These are phyloP conservation scores for Coriaria nepalensis DNA, from an alignment of 306 rosid genomes.

Conservation along the genomic window DNA sequence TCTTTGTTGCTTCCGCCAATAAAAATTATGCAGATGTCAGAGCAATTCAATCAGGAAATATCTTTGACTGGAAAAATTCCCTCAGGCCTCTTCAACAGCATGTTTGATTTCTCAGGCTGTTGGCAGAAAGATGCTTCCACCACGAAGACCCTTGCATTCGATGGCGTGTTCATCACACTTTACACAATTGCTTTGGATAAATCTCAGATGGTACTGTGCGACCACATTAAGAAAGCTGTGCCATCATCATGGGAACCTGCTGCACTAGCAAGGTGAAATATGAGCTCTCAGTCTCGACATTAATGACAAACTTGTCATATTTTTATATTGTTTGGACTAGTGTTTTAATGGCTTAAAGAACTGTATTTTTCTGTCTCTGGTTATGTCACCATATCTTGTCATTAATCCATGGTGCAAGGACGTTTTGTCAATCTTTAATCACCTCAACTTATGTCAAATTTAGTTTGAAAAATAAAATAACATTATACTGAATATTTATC, in stretches of 20 bases:
- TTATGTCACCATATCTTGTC: too few relatives aligned
- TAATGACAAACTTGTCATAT: neutral
- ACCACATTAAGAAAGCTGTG: conserved; percentile 61
- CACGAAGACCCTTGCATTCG: conserved; percentile 86
- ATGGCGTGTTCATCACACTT: conserved; percentile 85
- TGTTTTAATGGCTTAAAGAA: neutral
- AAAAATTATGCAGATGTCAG: conserved; percentile 69
- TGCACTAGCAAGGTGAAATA: conserved; percentile 70
- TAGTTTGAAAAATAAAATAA: neutral
- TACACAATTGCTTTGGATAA: conserved; percentile 88
- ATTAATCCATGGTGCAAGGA: too few relatives aligned
- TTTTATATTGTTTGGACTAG: neutral
- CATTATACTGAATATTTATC: conserved; percentile 10
- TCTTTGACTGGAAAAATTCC: conserved; percentile 88
- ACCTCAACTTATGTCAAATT: too few relatives aligned
- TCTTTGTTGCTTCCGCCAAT: conserved; percentile 1
- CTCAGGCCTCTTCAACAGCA: conserved; percentile 84
- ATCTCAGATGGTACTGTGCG: conserved; percentile 72
- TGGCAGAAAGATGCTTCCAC: conserved; percentile 97
- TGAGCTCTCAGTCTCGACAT: neutral
- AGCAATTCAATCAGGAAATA: conserved; percentile 91
- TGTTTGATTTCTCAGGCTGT: conserved; percentile 89
- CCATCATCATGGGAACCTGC: conserved; percentile 93
- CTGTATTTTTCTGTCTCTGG: conserved; percentile 4
- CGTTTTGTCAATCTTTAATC: too few relatives aligned